Base-by-base conservation (phyloP, 139 green algal genomes). In the Tetratostichococcus sp. region DNA sequence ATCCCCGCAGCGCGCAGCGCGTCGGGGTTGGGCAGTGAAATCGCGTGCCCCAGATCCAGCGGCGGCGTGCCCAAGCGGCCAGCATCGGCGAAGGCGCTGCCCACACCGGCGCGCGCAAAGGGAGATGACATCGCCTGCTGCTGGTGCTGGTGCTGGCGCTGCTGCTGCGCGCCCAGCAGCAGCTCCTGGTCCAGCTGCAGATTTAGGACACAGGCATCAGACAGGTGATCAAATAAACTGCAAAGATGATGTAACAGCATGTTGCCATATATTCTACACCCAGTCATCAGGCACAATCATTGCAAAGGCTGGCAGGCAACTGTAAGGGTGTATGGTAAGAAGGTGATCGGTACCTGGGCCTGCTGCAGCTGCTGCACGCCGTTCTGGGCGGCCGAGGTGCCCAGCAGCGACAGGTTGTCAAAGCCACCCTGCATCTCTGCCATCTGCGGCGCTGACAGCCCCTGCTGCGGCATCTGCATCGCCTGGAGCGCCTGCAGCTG, bases 351-450 rank as follows among this genome's bases (percentile, higher is more conserved):
- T 17, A 62, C 50, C 50, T 62, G 50, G 14, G 50, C 50, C 50
- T 62, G 50, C 50, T 62, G 50, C 50, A 62, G 14, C 50, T 62
- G n/a, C 35, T 59, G 34, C 65, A 25, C 25, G 33, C 25, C 34
- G 1, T 26, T 28, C 25, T 30, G 65, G 23, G 6, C n/a, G 35
- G 6, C 43, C 6, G 6, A 2, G 31, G 5, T 4, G 65, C 65
- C 65, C 34, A 11, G 21, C 57, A 81, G 69, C 19, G 68, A 42
- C 43, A 83, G n/a, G 42, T 43, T 74, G 17, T 76, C 69, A 43
- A 81, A 70, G 16, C 73, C 78, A 4, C 50, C 73, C 32, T 81
- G 78, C 74, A 83, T 42, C 32, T 68, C 32, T 43, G 33, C 33
- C 28, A 30, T 35, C 50, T 8, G 66, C 65, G 17, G 35, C 43